Conservation (phyloP, 805 yeast species). For the Kregervanrija pseudodelftensis region DNA sequence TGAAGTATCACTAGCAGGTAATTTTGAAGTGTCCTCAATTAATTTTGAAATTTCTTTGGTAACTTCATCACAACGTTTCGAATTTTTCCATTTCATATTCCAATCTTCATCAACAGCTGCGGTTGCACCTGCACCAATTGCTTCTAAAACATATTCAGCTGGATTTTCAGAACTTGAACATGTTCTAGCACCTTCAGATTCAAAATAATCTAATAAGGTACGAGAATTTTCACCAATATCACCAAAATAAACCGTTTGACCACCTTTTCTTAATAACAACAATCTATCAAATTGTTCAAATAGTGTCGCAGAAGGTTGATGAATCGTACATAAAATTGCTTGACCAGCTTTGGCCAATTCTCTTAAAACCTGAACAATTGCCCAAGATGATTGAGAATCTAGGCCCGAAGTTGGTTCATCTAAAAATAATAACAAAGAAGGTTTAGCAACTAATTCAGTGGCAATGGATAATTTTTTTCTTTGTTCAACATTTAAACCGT, state of each 20-base stretch:
- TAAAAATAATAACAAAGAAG: constrained; percentile 43
- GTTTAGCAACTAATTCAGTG: constrained; percentile 49
- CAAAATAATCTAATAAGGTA: constrained; percentile 40
- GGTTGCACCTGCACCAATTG: constrained; percentile 81
- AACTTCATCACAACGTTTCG: constrained; percentile 21
- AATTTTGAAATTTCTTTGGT: constrained; percentile 25
- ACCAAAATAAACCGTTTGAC: constrained; percentile 48
- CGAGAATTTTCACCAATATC: constrained; percentile 42
- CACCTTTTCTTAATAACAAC: constrained; percentile 43
- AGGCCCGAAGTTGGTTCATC: constrained; percentile 57
- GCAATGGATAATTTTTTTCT: constrained; percentile 49
- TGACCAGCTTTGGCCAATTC: constrained; percentile 46
- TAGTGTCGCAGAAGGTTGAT: constrained; percentile 42
- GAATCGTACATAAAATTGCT: constrained; percentile 52
- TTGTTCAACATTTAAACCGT: constrained; percentile 49
- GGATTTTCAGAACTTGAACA: constrained; percentile 61
- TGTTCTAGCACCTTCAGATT: constrained; percentile 52
- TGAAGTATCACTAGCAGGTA: constrained; percentile 10
- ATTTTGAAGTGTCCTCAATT: constrained; percentile 13
- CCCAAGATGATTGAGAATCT: constrained; percentile 55
- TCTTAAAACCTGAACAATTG: constrained; percentile 44
- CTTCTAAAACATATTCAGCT: constrained; percentile 68
- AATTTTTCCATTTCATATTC: constrained; percentile 51
- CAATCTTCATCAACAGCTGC: constrained; percentile 54
- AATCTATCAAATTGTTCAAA: constrained; percentile 36